Evolutionary conservation across 2,329 filamentous ascomycete species (phyloP).

Genomic region (Calonectria crousiana): DNA sequence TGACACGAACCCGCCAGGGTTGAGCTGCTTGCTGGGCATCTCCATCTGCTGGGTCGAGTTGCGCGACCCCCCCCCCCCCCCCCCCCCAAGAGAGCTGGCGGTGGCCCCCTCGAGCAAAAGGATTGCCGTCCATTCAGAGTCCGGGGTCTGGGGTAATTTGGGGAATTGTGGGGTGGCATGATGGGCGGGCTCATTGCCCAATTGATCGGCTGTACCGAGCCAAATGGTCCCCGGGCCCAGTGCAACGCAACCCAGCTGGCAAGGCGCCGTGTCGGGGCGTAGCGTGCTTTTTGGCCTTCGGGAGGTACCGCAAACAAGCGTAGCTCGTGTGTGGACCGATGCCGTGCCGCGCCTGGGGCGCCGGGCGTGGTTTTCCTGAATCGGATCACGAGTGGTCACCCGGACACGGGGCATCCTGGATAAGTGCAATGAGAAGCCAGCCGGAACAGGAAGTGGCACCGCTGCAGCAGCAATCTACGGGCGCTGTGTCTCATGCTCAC

Average conservation of each 20-base stretch:
- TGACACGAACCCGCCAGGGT: neutral
- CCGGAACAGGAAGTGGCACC: constrained; percentile 1
- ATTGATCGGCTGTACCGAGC: constrained; percentile 4
- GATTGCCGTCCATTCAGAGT: constrained; percentile 4
- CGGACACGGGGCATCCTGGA: neutral
- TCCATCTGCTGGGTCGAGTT: neutral
- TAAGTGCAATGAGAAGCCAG: neutral
- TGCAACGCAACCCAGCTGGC: constrained; percentile 4
- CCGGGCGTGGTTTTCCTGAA: neutral
- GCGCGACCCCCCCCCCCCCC: neutral
- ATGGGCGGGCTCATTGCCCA: constrained; percentile 3
- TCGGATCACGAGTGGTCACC: neutral
- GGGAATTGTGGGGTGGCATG: constrained; percentile 11
- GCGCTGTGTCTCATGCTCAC: neutral
- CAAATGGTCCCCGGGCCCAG: neutral
- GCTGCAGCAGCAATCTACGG: neutral
- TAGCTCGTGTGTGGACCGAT: neutral
- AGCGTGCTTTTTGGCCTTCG: neutral
- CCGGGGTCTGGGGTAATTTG: constrained; percentile 19
- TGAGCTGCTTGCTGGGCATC: neutral
- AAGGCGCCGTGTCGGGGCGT: neutral
- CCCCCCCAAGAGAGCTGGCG: too few relatives aligned
- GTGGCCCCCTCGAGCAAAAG: neutral
- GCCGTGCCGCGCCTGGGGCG: neutral
- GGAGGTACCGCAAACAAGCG: neutral